Base-by-base conservation (phyloP, 2,329 filamentous ascomycete species). In the Diaporthe citriasiana region DNA sequence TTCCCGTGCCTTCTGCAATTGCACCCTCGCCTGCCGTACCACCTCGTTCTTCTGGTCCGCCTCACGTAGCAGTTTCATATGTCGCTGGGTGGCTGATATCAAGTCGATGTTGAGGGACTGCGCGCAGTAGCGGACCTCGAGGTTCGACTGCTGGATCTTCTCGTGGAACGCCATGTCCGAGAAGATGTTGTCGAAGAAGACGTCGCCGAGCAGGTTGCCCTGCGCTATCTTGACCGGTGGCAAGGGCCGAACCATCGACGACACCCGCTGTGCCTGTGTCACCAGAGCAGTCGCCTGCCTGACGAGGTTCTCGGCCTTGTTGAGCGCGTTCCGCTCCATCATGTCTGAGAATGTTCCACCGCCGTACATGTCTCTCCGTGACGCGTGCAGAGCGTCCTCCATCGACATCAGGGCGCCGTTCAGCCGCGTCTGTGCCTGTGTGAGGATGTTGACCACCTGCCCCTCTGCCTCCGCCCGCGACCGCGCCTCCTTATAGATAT, bases 161-260 rank as follows among this genome's bases (percentile, higher is more conserved):
- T 87, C 82, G 75, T 87, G 87, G 79, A 89, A 88, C 3, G 83
- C 83, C 82, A 87, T 84, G 73, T 90, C 88, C 12, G 83, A 84
- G 77, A 88, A 87, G 73, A 89, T 84, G 66, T 89, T 89, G 77
- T 90, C 87, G 76, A 89, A 89, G n/a, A 89, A 82, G 3, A 90
- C 82, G 74, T 90, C 87, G 10, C 82, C 82, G 79, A 89, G 83
- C 19, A 88, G 82, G 71, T 80, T 83, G 0, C 86, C 86, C 53
- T 85, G 82, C 0, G 85, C 84, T 60, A 89, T 85, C 27, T 79
- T 79, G 27, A 88, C 82, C 0, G 78, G 72, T 7, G 83, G 84
- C 70, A 90, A 79, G 4, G 78, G 76, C 3, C 78, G 77, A 1
- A 89, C 80, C 0, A 80, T 74, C 0, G 83, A 84, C 3, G 85